Conservation (phyloP, 23 red algal species). For the Gracilaria domingensis region DNA sequence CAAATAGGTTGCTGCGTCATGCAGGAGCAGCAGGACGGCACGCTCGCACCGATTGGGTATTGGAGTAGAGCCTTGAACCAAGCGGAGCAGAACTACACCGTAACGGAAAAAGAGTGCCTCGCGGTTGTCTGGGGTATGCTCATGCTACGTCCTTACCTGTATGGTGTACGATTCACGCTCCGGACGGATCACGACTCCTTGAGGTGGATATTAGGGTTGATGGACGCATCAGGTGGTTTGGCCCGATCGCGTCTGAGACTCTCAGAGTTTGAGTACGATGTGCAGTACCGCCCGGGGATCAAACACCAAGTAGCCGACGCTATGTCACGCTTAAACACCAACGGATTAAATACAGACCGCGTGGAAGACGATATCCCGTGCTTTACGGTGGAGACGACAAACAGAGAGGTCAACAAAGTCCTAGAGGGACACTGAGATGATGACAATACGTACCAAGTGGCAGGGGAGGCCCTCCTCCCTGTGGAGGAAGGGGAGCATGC, state of each 20-base stretch:
- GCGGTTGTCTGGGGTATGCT: constrained; percentile 11
- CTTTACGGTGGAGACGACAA: too few relatives aligned
- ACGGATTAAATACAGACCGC: neutral
- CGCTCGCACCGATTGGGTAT: constrained; percentile 21
- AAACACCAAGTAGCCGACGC: constrained; percentile 28
- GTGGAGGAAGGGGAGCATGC: neutral
- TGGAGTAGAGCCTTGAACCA: neutral
- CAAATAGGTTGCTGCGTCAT: constrained; percentile 32
- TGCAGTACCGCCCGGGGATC: neutral
- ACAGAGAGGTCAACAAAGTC: too few relatives aligned
- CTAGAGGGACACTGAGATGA: too few relatives aligned
- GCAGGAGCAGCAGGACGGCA: neutral
- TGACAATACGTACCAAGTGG: too few relatives aligned
- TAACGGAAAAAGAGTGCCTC: neutral
- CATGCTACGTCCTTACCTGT: neutral
- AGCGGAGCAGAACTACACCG: neutral
- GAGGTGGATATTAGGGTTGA: constrained; percentile 9
- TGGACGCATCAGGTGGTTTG: neutral
- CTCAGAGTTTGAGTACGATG: constrained; percentile 19
- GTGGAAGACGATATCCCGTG: neutral
- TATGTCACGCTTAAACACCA: neutral
- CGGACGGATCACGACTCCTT: constrained; percentile 13
- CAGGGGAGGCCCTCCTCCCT: too few relatives aligned
- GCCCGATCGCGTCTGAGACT: constrained; percentile 20
- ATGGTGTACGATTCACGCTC: neutral